Base-by-base conservation (phyloP, 805 yeast species). In the Alloascoidea hylecoeti region DNA sequence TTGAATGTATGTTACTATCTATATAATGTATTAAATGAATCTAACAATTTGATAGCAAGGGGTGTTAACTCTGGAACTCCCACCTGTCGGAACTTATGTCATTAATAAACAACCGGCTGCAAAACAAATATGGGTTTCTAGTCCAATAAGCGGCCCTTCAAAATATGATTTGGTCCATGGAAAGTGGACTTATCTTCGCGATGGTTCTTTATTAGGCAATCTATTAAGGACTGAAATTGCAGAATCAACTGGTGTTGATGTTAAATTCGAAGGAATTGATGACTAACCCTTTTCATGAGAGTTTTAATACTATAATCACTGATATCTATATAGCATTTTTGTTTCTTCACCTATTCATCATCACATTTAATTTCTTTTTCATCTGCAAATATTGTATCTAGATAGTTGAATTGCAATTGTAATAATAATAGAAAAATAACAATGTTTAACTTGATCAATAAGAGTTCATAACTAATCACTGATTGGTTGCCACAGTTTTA, bases 51-150 rank as follows among this genome's bases (percentile, higher is more conserved):
- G 48, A 6, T 49, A 58, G 49, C 89, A 80, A 46, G 99, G 99
- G 4, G 96, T 92, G 5, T 57, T 92, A 58, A 76, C 89, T 1
- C 55, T 92, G 41, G 72, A 66, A 4, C 49, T 82, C 14, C 83
- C 89, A 2, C 70, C 75, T 1, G 62, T 64, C 14, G 97, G 96
- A 1, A 71, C 88, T 0, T 92, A 92, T 53, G 95, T 92, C 18
- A 78, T 92, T 52, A 92, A 92, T 62, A 89, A 86, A 52, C 97
- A 92, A 58, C 98, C 98, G 1, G 96, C 98, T 3, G 92, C 86
- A 59, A 80, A 83, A 58, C 99, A 92, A 56, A 79, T 92, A 18
- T 92, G 99, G 99, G 66, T 89, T 38, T 75, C 94, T 42, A 81
- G 95, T 34, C 99, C 99, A 0, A 52, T 85, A 3, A 80, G 94